Base-by-base conservation (phyloP, 495 filamentous ascomycete species). In the Trypethelium eluteriae region DNA sequence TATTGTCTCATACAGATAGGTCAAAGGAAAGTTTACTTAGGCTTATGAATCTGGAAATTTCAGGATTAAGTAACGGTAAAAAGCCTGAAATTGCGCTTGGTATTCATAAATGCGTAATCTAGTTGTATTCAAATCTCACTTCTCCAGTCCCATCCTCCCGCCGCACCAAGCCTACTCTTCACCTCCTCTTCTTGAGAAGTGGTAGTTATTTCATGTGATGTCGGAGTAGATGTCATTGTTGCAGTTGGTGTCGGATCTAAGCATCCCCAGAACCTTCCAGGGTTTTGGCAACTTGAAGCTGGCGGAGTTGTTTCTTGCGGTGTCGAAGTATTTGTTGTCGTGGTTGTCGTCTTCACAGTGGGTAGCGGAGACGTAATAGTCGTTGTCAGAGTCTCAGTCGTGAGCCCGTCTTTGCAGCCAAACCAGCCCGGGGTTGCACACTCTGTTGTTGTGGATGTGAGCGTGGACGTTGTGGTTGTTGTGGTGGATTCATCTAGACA, bases 401-500 rank as follows among this genome's bases (percentile, higher is more conserved):
- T 78, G 12, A 66, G 74, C 4, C 69, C 68, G 53, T 79, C 77
- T 49, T 76, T 76, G 64, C 77, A 78, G 35, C 77, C 78, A 70
- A 78, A 77, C 76, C 75, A 80, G 16, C 78, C 78, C n/a, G 74
- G 75, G 18, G 70, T 59, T 6, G 63, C 36, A 34, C 66, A 53
- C 38, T 49, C 61, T 4, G 74, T 78, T 62, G 73, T 74, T 65
- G 70, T 74, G 11, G 82, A 77, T 9, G 79, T 77, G 12, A 79
- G 74, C 1, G 74, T 79, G 0, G 78, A 83, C 0, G 79, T 83
- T n/a, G 74, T 79, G 3, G 72, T 81, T 46, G 78, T 57, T 5
- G 78, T 79, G 2, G 78, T 81, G 12, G 65, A 76, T 74, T 88
- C 82, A 68, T 90, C 87, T 64, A 88, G 74, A 75, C 87, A 90